Evolutionary conservation across 2,329 filamentous ascomycete genomes (phyloP).

Genomic region (Elsinoe ampelina): DNA sequence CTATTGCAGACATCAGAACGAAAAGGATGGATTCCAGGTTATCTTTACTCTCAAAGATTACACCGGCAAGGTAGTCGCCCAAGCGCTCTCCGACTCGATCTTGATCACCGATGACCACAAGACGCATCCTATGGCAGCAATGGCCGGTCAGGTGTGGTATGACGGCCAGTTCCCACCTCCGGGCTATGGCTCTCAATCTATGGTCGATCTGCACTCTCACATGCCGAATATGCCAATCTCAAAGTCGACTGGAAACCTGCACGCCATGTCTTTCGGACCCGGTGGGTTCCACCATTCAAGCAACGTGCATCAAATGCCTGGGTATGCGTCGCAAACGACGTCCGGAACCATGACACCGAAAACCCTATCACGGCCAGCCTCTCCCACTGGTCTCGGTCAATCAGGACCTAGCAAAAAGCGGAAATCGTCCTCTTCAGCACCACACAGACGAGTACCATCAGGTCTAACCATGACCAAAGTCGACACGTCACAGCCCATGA

Average conservation of each 20-base stretch:
- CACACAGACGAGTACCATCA: constrained; percentile 55
- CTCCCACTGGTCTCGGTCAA: constrained; percentile 49
- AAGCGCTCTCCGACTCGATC: constrained; percentile 77
- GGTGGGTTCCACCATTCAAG: constrained; percentile 25
- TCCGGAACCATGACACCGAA: constrained; percentile 48
- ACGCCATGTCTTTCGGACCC: constrained; percentile 39
- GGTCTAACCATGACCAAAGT: constrained; percentile 74
- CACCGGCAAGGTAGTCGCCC: constrained; percentile 65
- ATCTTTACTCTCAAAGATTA: constrained; percentile 91
- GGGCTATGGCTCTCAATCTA: constrained; percentile 31
- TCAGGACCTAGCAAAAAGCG: constrained; percentile 69
- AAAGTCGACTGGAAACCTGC: constrained; percentile 55
- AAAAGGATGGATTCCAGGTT: constrained; percentile 85
- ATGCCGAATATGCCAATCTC: constrained; percentile 45
- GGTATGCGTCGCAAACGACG: constrained; percentile 27
- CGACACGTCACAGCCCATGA: constrained; percentile 43
- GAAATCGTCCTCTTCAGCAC: constrained; percentile 44
- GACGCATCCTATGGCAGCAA: constrained; percentile 47
- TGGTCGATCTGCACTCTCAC: constrained; percentile 30
- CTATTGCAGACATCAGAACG: constrained; percentile 89
- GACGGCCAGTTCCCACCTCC: constrained; percentile 19
- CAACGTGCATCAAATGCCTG: constrained; percentile 28
- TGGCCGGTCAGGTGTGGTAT: constrained; percentile 23
- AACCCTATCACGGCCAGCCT: constrained; percentile 62
- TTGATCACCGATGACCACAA: constrained; percentile 99